Evolutionary conservation across 108 stramenopile species (phyloP).

Genomic region (Phaeodactylum tricornutum): DNA sequence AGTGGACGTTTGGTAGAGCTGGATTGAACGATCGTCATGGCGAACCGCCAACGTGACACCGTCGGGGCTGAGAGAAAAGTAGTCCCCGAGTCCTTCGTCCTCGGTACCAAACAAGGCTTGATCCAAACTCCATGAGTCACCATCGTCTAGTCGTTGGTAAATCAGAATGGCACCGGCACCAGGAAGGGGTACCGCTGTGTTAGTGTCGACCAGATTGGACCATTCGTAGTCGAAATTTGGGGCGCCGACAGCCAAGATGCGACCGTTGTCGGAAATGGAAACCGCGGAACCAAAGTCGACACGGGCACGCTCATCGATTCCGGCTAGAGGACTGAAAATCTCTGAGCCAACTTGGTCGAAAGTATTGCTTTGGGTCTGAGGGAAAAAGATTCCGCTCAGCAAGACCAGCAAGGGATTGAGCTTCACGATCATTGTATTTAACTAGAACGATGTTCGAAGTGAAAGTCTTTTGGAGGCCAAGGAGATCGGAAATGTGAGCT

Average conservation of each 20-base stretch:
- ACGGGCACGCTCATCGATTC: no score
- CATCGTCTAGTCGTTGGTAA: conserved; percentile 4
- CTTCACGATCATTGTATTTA: no score
- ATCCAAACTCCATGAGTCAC: not conserved
- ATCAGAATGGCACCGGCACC: conserved; percentile 13
- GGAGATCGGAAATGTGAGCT: no score
- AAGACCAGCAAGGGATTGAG: no score
- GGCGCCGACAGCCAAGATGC: conserved; percentile 11
- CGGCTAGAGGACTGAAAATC: no score
- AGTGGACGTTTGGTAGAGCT: conserved; percentile 1
- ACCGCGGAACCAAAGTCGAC: conserved; percentile 3
- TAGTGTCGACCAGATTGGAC: no score
- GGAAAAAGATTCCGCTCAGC: no score
- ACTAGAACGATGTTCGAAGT: no score
- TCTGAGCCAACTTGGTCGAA: no score
- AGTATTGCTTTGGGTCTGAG: no score
- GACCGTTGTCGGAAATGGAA: conserved; percentile 7
- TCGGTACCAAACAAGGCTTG: not conserved
- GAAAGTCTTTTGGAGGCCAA: no score
- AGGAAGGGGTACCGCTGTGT: no score
- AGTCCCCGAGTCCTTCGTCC: not conserved
- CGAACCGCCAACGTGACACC: conserved; percentile 3
- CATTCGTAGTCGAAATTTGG: conserved; percentile 8
- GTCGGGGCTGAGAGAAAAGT: conserved; percentile 1
- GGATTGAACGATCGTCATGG: not conserved